A percentile compares a stretch with the other conserved stretches of the same genome.
Conservation (phyloP, 345 rosid species). For the Gossypium stocksii region DNA sequence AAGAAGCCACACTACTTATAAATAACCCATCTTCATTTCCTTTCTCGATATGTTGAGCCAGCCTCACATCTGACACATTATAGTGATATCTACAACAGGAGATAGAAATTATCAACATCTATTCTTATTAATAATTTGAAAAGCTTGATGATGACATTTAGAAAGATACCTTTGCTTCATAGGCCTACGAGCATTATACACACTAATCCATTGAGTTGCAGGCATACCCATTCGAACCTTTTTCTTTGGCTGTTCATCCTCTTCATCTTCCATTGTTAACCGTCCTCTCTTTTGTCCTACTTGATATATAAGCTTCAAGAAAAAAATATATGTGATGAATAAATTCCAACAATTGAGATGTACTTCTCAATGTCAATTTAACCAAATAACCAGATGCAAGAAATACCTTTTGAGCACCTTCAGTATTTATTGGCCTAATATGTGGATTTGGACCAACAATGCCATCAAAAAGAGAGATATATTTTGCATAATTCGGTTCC, state of each 20-base stretch:
- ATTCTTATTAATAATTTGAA: slow-evolving; percentile 7
- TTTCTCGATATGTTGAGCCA: slow-evolving; percentile 74
- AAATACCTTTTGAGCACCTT: slow-evolving; percentile 92
- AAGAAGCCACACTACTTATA: slow-evolving; percentile 89
- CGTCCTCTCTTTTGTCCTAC: slow-evolving; percentile 98
- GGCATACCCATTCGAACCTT: slow-evolving; percentile 98
- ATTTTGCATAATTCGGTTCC: slow-evolving; percentile 95
- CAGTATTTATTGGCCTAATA: slow-evolving; percentile 93
- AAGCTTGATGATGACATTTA: slow-evolving; percentile 3
- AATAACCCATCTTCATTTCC: slow-evolving; percentile 88
- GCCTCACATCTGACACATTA: slow-evolving; percentile 78
- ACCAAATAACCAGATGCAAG: slow-evolving; percentile 1
- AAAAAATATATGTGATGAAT: slow-evolving; percentile 23
- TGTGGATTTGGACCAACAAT: slow-evolving; percentile 89
- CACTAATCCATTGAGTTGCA: slow-evolving; percentile 95
- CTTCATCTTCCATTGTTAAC: slow-evolving; percentile 78
- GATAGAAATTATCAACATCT: slow-evolving; percentile 14
- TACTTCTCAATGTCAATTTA: slow-evolving; percentile 1
- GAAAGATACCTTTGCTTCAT: slow-evolving; percentile 81
- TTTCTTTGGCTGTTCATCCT: slow-evolving; percentile 89
- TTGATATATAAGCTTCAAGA: slow-evolving; percentile 75
- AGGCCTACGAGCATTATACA: slow-evolving; percentile 91
- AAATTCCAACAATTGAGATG: not conserved
- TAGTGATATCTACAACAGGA: slow-evolving; percentile 75
- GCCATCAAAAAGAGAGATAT: slow-evolving; percentile 86